Conservation (phyloP, 352 stramenopile species). For the Halophytophthora polymorphica region DNA sequence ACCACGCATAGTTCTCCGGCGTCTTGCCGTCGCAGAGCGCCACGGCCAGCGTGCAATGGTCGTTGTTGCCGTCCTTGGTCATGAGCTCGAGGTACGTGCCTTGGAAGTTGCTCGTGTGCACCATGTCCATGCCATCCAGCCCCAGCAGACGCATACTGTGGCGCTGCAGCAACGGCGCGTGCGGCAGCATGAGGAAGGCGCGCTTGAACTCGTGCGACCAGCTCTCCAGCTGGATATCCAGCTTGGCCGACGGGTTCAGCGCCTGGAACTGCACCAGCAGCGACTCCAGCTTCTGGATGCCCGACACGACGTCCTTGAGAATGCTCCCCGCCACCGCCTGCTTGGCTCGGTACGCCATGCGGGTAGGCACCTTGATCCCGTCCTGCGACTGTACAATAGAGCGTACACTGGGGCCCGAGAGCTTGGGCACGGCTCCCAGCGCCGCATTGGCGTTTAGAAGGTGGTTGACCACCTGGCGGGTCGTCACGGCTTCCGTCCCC, state of each 20-base stretch:
- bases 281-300: slow-evolving; percentile 49
- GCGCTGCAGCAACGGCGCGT: slow-evolving; percentile 27
- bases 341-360: slow-evolving; percentile 40
- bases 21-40: slow-evolving; percentile 32
- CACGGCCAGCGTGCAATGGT: slow-evolving; percentile 29
- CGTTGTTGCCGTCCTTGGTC: slow-evolving; percentile 41
- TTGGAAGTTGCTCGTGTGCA: slow-evolving; percentile 34
- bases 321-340: slow-evolving; percentile 23
- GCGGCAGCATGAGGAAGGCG: slow-evolving; percentile 44
- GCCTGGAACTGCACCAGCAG: slow-evolving; percentile 39
- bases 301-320: slow-evolving; percentile 27
- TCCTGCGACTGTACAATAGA: slow-evolving; percentile 37
- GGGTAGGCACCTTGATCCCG: slow-evolving; percentile 32
- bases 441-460: slow-evolving; percentile 24
- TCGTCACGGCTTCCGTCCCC: slow-evolving; percentile 32
- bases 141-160: slow-evolving; percentile 30
- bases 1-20: slow-evolving; percentile 38
- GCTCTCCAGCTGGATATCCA: slow-evolving; percentile 30
- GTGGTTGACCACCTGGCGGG: slow-evolving; percentile 39
- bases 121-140: slow-evolving; percentile 29
- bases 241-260: slow-evolving; percentile 29
- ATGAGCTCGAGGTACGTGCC: slow-evolving; percentile 33
- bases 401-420: slow-evolving; percentile 31
- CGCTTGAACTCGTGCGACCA: slow-evolving; percentile 34
- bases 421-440: slow-evolving; percentile 26